Evolutionary conservation across 2,329 filamentous ascomycete genomes (phyloP).

Genomic region (Cladosporium phlei): DNA sequence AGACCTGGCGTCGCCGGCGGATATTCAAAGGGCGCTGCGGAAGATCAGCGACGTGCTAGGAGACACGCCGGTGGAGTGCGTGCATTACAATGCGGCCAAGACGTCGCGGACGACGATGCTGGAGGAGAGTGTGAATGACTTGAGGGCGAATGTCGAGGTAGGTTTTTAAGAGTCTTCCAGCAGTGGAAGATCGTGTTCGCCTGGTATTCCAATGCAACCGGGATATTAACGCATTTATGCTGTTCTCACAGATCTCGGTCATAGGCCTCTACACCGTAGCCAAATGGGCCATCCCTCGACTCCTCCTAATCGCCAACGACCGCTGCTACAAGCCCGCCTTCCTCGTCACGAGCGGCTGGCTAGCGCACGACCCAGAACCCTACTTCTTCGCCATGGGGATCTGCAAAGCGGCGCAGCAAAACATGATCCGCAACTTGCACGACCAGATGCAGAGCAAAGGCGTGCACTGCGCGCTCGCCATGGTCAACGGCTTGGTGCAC

Average conservation of each 20-base stretch:
- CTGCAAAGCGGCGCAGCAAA: slow-evolving; percentile 48
- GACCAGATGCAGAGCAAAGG: slow-evolving; percentile 36
- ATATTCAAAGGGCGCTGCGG: slow-evolving; percentile 35
- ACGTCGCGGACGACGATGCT: neutral
- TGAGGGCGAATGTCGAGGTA: slow-evolving; percentile 1
- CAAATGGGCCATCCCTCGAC: slow-evolving; percentile 42
- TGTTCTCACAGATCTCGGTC: slow-evolving; percentile 35
- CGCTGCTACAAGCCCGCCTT: slow-evolving; percentile 37
- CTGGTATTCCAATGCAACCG: too few species aligned
- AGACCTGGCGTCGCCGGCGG: slow-evolving; percentile 39
- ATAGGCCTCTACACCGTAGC: slow-evolving; percentile 43
- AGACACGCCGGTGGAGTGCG: slow-evolving; percentile 37
- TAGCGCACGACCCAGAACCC: slow-evolving; percentile 43
- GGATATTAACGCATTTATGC: too few species aligned
- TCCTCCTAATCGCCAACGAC: slow-evolving; percentile 26
- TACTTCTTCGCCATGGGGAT: slow-evolving; percentile 46
- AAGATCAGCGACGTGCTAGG: slow-evolving; percentile 36
- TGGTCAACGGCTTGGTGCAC: slow-evolving; percentile 40
- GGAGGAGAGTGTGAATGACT: neutral
- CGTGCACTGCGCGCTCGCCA: slow-evolving; percentile 44
- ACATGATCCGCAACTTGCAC: slow-evolving; percentile 42
- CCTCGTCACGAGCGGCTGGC: slow-evolving; percentile 44
- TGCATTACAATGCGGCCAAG: slow-evolving; percentile 25
- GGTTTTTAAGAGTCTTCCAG: neutral
- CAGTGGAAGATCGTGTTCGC: too few species aligned